Percentiles rank a stretch among this genome's conserved stretches.
phyloP scores from a whole-genome alignment of 805 yeast genomes.

The Pichia rugopelliculosa region DNA sequence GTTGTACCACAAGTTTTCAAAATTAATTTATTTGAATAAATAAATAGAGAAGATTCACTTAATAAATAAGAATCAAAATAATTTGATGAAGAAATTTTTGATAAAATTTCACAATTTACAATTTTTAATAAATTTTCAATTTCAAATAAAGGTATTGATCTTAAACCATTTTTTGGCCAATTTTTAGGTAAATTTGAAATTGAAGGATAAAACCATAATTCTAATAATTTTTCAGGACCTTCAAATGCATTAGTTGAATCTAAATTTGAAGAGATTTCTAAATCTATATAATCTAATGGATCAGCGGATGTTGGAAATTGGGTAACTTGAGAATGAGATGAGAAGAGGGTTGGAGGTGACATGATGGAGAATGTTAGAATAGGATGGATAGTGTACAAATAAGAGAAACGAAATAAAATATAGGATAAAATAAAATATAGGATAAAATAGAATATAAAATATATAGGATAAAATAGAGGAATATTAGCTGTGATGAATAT shows the following conservation, averaged over 20 bases:
- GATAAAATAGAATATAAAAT: too few relatives aligned
- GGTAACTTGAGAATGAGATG: background rate
- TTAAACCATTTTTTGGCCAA: constrained; percentile 39
- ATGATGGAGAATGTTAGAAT: background rate
- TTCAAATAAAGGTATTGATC: constrained; percentile 54
- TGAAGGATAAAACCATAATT: constrained; percentile 74
- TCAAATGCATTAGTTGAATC: constrained; percentile 93
- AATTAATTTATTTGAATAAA: constrained; percentile 76
- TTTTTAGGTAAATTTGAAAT: constrained; percentile 31
- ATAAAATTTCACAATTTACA: constrained; percentile 83
- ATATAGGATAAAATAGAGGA: too few relatives aligned
- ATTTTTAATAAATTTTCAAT: constrained; percentile 72
- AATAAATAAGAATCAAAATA: constrained; percentile 76
- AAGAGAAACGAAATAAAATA: too few relatives aligned
- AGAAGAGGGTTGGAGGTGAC: background rate
- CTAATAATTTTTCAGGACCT: constrained; percentile 93
- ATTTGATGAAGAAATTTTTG: constrained; percentile 61
- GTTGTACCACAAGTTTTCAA: constrained; percentile 97
- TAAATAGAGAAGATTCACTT: constrained; percentile 85
- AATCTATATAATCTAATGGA: constrained; percentile 48
- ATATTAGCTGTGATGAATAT: too few relatives aligned
- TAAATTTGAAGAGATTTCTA: constrained; percentile 64
- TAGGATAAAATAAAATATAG: background rate
- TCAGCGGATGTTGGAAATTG: background rate
- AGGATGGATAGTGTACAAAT: too few relatives aligned